These are phyloP conservation scores for Dothideomycetes sp. DNA, from an alignment of 2,329 filamentous ascomycete species.

Conservation along the genomic window DNA sequence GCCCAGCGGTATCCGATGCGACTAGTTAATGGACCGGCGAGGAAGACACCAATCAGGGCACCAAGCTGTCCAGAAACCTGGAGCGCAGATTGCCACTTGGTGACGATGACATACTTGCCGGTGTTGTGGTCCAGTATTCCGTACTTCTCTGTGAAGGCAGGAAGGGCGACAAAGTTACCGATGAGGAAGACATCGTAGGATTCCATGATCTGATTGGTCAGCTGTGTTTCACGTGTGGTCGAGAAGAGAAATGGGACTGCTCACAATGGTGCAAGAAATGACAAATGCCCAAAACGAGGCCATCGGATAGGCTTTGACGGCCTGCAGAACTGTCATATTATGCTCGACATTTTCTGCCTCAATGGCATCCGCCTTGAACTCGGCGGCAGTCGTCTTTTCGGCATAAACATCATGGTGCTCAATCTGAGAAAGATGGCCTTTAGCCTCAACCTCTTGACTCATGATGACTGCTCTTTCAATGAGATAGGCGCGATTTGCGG, in stretches of 20 bases:
- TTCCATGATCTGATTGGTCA: conserved; percentile 47
- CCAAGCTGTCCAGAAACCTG: conserved; percentile 45
- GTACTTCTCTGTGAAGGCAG: conserved; percentile 34
- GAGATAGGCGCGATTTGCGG: too few relatives aligned
- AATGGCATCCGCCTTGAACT: conserved; percentile 43
- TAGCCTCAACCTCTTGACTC: too few relatives aligned
- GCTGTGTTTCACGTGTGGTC: conserved; percentile 9
- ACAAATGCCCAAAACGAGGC: conserved; percentile 45
- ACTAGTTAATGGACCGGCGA: conserved; percentile 51
- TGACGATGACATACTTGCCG: conserved; percentile 29
- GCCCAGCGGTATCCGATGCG: conserved; percentile 49
- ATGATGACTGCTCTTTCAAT: too few relatives aligned
- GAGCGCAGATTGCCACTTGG: conserved; percentile 49
- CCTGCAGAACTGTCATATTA: conserved; percentile 37
- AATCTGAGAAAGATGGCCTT: too few relatives aligned
- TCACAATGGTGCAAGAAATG: conserved; percentile 46
- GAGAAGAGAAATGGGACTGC: conserved; percentile 13
- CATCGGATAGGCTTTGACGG: conserved; percentile 41
- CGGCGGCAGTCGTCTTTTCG: conserved; percentile 10
- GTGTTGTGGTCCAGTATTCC: conserved; percentile 30
- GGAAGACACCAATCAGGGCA: conserved; percentile 48
- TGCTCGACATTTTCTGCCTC: conserved; percentile 46
- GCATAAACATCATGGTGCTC: too few relatives aligned
- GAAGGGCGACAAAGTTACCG: conserved; percentile 45
- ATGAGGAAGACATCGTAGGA: conserved; percentile 53